Evolutionary conservation across 306 rosid genomes (phyloP).

Genomic region (Senna siamea): DNA sequence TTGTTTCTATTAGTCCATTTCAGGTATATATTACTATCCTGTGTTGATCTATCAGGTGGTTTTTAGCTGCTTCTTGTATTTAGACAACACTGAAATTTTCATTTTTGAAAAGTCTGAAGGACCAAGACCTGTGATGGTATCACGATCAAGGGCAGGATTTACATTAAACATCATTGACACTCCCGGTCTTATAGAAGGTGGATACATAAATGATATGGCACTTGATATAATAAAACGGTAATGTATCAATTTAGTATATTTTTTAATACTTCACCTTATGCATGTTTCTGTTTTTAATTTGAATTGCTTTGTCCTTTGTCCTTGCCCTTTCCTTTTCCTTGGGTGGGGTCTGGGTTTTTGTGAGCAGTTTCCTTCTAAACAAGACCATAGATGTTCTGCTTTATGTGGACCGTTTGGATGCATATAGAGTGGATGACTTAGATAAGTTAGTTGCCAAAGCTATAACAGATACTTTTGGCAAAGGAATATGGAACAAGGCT

Average conservation of each 20-base stretch:
- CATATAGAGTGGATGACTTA: slow-evolving; percentile 73
- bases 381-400: slow-evolving; percentile 76
- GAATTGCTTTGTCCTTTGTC: not conserved
- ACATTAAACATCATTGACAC: slow-evolving; percentile 72
- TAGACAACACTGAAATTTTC: slow-evolving; percentile 1
- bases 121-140: slow-evolving; percentile 68
- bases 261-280: not conserved
- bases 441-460: slow-evolving; percentile 70
- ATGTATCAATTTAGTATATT: not conserved
- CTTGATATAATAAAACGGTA: slow-evolving; percentile 69
- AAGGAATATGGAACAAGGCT: slow-evolving; percentile 70
- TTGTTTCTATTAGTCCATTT: slow-evolving; percentile 69
- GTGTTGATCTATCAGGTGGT: not conserved
- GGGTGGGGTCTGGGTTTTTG: slow-evolving; percentile 7
- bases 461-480: slow-evolving; percentile 68
- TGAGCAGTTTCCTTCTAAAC: slow-evolving; percentile 67
- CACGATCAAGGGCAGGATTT: slow-evolving; percentile 71
- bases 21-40: slow-evolving; percentile 48
- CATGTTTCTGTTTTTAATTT: not conserved
- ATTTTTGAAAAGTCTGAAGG: slow-evolving; percentile 59
- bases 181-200: slow-evolving; percentile 81
- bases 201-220: slow-evolving; percentile 67
- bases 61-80: not conserved
- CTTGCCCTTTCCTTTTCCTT: slow-evolving; percentile 19
- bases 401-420: slow-evolving; percentile 77